Base-by-base conservation (phyloP, 2,329 filamentous ascomycete genomes). In the Exophiala xenobiotica region DNA sequence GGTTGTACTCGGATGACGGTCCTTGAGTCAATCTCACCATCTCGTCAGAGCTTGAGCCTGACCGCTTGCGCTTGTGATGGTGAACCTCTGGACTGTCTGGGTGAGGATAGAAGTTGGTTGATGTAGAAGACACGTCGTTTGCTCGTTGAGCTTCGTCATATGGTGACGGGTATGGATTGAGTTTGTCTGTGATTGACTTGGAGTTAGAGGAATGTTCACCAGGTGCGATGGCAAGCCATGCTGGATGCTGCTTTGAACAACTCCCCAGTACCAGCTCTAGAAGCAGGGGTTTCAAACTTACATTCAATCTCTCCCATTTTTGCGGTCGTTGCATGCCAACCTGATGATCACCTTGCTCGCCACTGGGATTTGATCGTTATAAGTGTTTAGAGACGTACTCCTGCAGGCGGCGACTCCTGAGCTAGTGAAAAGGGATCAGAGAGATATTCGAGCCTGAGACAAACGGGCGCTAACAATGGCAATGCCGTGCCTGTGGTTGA, bases 31-130 rank as follows among this genome's bases (percentile, higher is more conserved):
- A 43, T 35, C 16, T 7, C 24, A 35, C 37, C 16, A 6, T 40
- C 8, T 51, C 55, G 7, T 33, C 43, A 35, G 31, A 4, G 31
- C 31, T 16, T 16, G 38, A 51, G 9, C 20, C 31, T 4, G 54
- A 54, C 19, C 54, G 47, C 24, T 53, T 58, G 18, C 55, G 52
- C 22, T 53, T 55, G 31, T 53, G 55, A 16, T 44, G 27, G 12
- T 26, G 24, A 7, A 16, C 24, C 22, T 53, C 42, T 12, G 49
- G 40, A 18, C 33, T 43, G n/a, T 51, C 27, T 7, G 22, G 12
- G 19, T 18, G 42, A n/a, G 37, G 37, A 45, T 47, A 43, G 14
- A 44, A 19, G 43, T 42, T 24, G 29, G 14, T 26, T 27, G 27
- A 29, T 14, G 31, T 4, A 3, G 9, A 14, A 35, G 18, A 35